These are phyloP conservation scores for Cytospora chrysosperma DNA, from an alignment of 2,329 filamentous ascomycete genomes.

Conservation along the genomic window DNA sequence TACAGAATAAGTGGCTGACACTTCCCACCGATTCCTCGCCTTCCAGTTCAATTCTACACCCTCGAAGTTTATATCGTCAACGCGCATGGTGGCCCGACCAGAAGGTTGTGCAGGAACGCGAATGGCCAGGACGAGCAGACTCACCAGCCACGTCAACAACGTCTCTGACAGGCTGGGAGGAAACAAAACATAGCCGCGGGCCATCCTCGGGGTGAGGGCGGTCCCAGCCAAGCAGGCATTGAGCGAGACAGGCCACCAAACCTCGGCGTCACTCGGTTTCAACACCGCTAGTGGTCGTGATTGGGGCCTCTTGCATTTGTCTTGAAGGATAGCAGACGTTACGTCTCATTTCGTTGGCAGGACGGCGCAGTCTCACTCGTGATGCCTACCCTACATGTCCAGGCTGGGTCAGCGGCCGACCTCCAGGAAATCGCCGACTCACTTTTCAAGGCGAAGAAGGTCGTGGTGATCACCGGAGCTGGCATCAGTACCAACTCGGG, in stretches of 20 bases:
- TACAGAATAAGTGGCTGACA: background rate
- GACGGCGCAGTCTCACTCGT: conserved; percentile 27
- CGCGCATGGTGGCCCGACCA: conserved; percentile 3
- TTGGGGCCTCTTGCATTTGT: background rate
- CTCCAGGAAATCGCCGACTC: conserved; percentile 66
- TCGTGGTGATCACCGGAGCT: conserved; percentile 71
- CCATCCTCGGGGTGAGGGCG: conserved; percentile 5
- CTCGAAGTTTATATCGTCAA: background rate
- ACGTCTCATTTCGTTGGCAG: background rate
- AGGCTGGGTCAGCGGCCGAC: conserved; percentile 48
- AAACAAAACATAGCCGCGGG: background rate
- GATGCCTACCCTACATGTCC: conserved; percentile 61
- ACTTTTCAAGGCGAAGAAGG: conserved; percentile 63
- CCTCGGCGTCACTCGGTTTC: background rate
- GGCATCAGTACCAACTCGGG: conserved; percentile 76
- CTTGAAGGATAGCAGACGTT: background rate
- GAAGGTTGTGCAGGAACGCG: conserved; percentile 1
- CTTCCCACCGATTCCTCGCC: background rate
- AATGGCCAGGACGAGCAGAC: conserved; percentile 13
- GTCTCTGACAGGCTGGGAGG: background rate
- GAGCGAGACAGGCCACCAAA: background rate
- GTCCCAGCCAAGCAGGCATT: background rate
- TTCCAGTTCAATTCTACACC: background rate
- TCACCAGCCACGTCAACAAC: background rate
- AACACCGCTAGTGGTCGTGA: background rate